Conservation (phyloP, 768 basidiomycete genomes). For the Lanmaoa pseudosensibilis region DNA sequence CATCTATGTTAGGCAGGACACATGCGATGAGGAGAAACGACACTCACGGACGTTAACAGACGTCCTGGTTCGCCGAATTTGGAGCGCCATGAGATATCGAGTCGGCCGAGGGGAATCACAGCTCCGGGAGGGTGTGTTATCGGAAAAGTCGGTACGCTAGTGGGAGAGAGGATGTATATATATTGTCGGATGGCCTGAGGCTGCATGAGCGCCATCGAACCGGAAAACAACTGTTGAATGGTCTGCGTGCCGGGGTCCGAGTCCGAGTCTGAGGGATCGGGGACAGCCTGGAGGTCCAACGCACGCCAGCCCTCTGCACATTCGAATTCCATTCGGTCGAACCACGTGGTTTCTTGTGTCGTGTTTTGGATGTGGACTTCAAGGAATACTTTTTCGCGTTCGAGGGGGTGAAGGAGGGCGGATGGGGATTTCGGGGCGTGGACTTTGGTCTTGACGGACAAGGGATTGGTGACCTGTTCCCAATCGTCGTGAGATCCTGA, state of each 20-base stretch:
- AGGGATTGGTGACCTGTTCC: conserved; percentile 82
- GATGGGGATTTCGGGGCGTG: conserved; percentile 74
- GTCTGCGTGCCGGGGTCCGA: conserved; percentile 20
- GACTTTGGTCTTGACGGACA: conserved; percentile 94
- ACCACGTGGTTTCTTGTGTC: conserved; percentile 72
- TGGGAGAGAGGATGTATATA: conserved; percentile 75
- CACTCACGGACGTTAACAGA: conserved; percentile 72
- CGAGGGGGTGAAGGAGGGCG: conserved; percentile 57
- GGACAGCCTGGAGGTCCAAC: conserved; percentile 41
- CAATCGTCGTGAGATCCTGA: background rate
- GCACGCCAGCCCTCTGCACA: conserved; percentile 65
- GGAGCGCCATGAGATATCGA: conserved; percentile 89
- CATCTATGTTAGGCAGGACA: background rate
- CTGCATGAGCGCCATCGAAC: conserved; percentile 68
- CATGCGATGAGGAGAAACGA: background rate
- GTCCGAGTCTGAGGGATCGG: background rate
- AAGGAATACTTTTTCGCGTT: conserved; percentile 83
- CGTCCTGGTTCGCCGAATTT: conserved; percentile 84
- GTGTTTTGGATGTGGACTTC: conserved; percentile 93
- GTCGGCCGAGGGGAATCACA: conserved; percentile 75
- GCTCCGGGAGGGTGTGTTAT: conserved; percentile 61
- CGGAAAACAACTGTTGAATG: conserved; percentile 51
- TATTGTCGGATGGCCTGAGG: conserved; percentile 88
- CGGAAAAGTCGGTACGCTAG: conserved; percentile 42
- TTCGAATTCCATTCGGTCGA: conserved; percentile 80